These are phyloP conservation scores for Gloeophyllum trabeum DNA, from an alignment of 768 basidiomycete species.

Conservation along the genomic window DNA sequence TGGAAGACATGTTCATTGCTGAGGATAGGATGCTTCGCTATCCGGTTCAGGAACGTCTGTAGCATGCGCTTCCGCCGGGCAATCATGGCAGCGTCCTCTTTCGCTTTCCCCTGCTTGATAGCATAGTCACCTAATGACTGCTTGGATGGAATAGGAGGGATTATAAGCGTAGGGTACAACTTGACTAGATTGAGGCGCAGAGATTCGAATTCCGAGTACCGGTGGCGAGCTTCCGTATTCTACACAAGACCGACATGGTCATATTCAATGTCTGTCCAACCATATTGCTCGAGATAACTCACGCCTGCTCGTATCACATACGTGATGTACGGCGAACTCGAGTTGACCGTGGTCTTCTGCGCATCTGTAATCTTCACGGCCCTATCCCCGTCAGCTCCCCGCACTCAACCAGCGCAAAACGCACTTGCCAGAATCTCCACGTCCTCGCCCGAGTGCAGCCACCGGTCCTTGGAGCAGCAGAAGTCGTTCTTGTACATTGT, in stretches of 20 bases:
- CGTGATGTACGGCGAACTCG: conserved; percentile 86
- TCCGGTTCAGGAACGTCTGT: conserved; percentile 87
- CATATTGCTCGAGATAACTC: conserved; percentile 14
- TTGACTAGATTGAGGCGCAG: conserved; percentile 73
- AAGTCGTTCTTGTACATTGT: conserved; percentile 62
- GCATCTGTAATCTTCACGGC: conserved; percentile 77
- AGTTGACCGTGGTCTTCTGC: conserved; percentile 84
- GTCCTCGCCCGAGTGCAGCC: conserved; percentile 75
- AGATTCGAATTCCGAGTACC: conserved; percentile 97
- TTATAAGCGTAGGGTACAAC: conserved; percentile 91
- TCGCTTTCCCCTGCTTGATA: conserved; percentile 91
- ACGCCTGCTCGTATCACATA: conserved; percentile 91
- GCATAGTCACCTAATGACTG: conserved; percentile 95
- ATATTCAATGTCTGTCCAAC: conserved; percentile 8
- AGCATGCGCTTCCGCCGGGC: conserved; percentile 88
- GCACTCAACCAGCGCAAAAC: not conserved
- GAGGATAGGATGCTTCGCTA: conserved; percentile 86
- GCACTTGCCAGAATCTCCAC: conserved; percentile 62
- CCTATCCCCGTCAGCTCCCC: not conserved
- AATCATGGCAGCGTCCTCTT: conserved; percentile 90
- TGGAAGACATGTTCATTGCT: conserved; percentile 96
- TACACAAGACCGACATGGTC: conserved; percentile 18
- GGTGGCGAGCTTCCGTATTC: conserved; percentile 74
- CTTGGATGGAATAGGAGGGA: conserved; percentile 96
- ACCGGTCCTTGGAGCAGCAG: conserved; percentile 66